These are phyloP conservation scores for Neofusicoccum parvum DNA, from an alignment of 2,329 filamentous ascomycete species.

Conservation along the genomic window DNA sequence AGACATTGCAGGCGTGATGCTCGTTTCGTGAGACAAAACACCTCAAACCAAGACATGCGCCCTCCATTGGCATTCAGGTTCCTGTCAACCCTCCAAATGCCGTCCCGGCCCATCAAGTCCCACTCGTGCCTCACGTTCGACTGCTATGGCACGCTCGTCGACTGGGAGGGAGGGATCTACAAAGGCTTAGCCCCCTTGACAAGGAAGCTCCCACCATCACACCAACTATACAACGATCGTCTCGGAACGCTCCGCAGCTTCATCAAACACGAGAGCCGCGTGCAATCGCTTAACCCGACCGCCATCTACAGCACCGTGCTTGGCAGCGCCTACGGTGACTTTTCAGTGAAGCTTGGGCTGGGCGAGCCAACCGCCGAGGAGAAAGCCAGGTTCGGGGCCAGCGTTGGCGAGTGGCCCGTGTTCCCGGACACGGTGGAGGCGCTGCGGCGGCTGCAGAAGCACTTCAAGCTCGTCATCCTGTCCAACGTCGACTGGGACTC, in stretches of 20 bases:
- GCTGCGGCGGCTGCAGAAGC: conserved; percentile 50
- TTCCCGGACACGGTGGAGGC: conserved; percentile 62
- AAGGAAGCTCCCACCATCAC: conserved; percentile 24
- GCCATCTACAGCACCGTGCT: conserved; percentile 65
- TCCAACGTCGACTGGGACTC: conserved; percentile 61
- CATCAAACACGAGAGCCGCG: conserved; percentile 50
- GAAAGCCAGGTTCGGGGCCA: conserved; percentile 53
- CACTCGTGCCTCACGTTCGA: conserved; percentile 64
- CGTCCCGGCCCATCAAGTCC: not conserved
- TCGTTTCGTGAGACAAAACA: not conserved
- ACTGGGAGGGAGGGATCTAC: conserved; percentile 71
- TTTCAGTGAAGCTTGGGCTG: conserved; percentile 50
- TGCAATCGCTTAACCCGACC: conserved; percentile 59
- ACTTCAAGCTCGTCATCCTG: conserved; percentile 63
- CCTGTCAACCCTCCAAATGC: not conserved
- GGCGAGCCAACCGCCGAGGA: conserved; percentile 39
- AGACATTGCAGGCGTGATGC: not conserved
- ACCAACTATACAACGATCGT: conserved; percentile 42
- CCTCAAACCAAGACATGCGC: not conserved
- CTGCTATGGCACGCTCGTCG: conserved; percentile 77
- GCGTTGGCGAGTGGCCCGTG: conserved; percentile 57
- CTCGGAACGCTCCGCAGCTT: conserved; percentile 39
- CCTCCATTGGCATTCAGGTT: not conserved
- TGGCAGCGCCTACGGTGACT: conserved; percentile 48
- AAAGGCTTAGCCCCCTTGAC: conserved; percentile 55